Base-by-base conservation (phyloP, 2,329 filamentous ascomycete genomes). In the Pseudocercospora pini-densiflorae region DNA sequence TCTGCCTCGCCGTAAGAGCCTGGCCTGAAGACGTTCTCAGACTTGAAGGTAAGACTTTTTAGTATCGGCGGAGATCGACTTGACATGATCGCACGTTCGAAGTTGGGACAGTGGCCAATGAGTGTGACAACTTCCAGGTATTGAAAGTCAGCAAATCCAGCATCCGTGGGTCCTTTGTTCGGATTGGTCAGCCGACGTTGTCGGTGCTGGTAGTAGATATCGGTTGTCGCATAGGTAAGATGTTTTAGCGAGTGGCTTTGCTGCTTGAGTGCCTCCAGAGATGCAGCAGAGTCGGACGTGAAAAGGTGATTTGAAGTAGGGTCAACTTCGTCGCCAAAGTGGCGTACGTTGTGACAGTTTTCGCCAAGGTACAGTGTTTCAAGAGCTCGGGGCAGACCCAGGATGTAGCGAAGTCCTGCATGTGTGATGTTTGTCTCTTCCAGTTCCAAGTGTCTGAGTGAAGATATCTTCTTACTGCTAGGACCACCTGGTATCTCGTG, bases 351-450 rank as follows among this genome's bases (percentile, higher is more conserved):
- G 64, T 72, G 62, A n/a, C 61, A 68, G 45, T 70, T 71, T 33
- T 72, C 70, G 24, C 67, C 68, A 2, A 72, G 64, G 51, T 66
- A 54, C 6, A 73, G 62, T 6, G 27, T 59, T 31, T 70, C 62
- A 2, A 73, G 63, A 16, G 66, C 68, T 45, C 55, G 62, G 1
- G 70, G 71, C 16, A 73, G 54, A 27, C 63, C 63, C 12, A 73
- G 58, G 16, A 73, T 61, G n/a, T 21, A 63, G n/a, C 62, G 31
- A 2, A 73, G 70, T 31, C 70, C 71, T 21, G 55, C 12, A 31
- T 68, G 68, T 1, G 63, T 72, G 31, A 73, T 68, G 40, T 73
- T 72, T 27, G 63, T 68, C 33, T 73, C 71, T 33, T 71, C 69
- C 16, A 73, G 40, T 3, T 62, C 60, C 21, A 73, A 64, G 24